These are phyloP conservation scores for Hordeum marinum DNA, from an alignment of 176 grass and related monocot species.

Conservation along the genomic window DNA sequence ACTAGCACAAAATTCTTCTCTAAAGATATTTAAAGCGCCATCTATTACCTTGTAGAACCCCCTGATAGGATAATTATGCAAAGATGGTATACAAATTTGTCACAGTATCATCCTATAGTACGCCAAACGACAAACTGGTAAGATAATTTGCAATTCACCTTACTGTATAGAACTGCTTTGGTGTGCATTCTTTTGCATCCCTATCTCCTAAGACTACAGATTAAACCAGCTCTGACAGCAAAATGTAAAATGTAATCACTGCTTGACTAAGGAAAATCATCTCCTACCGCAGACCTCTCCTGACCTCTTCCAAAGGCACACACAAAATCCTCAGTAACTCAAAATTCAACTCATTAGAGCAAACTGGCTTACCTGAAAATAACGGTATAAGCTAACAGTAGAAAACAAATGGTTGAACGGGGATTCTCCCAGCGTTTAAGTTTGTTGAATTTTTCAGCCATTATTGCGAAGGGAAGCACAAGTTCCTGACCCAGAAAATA, in stretches of 20 bases:
- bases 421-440: constrained; percentile 83
- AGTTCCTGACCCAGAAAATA: constrained; percentile 63
- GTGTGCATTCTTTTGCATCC: not conserved
- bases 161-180: not conserved
- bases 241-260: not conserved
- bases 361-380: constrained; percentile 64
- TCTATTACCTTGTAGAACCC: not conserved
- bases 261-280: not conserved
- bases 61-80: constrained; percentile 12
- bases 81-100: not conserved
- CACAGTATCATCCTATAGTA: not conserved
- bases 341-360: constrained; percentile 6
- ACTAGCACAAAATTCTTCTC: not conserved
- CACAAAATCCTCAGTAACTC: not conserved
- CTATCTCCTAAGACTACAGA: not conserved
- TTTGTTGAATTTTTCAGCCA: constrained; percentile 71
- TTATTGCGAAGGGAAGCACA: constrained; percentile 80
- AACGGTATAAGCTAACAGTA: constrained; percentile 61
- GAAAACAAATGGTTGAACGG: constrained; percentile 64
- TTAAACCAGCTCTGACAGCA: not conserved
- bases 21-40: not conserved
- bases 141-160: constrained; percentile 10
- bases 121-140: not conserved
- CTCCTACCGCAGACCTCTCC: not conserved
- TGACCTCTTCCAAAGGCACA: not conserved